Conservation (phyloP, 1,284 basidiomycete species). For the Hymenochaete sp. region DNA sequence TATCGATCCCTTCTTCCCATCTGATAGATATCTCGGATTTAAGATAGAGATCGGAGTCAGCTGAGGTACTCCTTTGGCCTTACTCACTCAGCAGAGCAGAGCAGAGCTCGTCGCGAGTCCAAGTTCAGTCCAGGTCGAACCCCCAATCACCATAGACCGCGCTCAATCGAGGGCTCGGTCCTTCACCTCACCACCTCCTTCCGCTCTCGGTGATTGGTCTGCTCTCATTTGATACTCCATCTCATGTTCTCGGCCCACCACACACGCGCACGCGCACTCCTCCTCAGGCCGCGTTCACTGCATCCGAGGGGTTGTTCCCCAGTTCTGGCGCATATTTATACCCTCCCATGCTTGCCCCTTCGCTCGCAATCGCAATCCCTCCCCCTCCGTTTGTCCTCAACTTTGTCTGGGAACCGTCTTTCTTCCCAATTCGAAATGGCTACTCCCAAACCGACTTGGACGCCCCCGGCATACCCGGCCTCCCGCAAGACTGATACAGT, state of each 20-base stretch:
- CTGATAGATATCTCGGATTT: too few species aligned
- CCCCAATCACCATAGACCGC: not conserved
- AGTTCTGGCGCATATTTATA: conserved; percentile 7
- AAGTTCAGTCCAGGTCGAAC: not conserved
- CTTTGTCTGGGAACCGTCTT: too few species aligned
- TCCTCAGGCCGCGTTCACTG: not conserved
- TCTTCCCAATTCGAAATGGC: conserved; percentile 25
- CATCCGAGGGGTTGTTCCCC: not conserved
- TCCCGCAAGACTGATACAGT: conserved; percentile 56
- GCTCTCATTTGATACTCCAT: conserved; percentile 7
- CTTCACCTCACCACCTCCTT: not conserved
- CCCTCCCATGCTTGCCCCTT: not conserved
- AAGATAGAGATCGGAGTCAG: too few species aligned
- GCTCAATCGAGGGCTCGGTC: conserved; percentile 13
- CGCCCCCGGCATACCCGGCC: conserved; percentile 46
- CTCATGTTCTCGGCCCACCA: conserved; percentile 1
- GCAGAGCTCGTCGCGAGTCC: too few species aligned
- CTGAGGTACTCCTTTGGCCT: too few species aligned
- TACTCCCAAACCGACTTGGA: conserved; percentile 30
- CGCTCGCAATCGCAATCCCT: not conserved
- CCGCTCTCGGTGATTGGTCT: conserved; percentile 5
- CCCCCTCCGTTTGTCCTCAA: not conserved
- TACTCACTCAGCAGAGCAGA: too few species aligned
- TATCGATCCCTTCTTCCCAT: too few species aligned
- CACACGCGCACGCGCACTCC: not conserved